These are phyloP conservation scores for Colletotrichum theobromicola DNA, from an alignment of 2,329 filamentous ascomycete genomes.

Conservation along the genomic window DNA sequence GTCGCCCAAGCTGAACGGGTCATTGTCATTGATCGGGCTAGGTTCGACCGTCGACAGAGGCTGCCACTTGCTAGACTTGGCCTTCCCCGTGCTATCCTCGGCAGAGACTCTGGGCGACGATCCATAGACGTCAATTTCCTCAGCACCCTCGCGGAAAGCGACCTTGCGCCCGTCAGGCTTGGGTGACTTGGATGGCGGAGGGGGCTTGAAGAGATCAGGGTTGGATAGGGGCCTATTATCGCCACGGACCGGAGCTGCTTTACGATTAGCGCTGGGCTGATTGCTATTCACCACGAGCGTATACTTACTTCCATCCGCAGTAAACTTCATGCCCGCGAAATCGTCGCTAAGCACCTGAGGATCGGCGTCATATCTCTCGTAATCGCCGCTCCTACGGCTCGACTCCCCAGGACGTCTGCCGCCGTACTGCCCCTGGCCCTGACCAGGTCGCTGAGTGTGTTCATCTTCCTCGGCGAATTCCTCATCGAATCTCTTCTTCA, in stretches of 20 bases:
- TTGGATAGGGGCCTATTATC: constrained; percentile 71
- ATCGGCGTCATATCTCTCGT: constrained; percentile 92
- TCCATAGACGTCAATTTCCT: constrained; percentile 82
- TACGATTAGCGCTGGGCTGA: constrained; percentile 24
- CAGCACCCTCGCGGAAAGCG: constrained; percentile 67
- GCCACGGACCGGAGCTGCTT: constrained; percentile 56
- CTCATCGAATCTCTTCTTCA: constrained; percentile 94
- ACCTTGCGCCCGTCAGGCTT: constrained; percentile 58
- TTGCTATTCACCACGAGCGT: background rate
- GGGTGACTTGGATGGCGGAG: constrained; percentile 57
- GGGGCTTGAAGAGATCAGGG: constrained; percentile 79
- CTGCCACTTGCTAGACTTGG: constrained; percentile 94
- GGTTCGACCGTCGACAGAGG: constrained; percentile 84
- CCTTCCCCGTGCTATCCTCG: constrained; percentile 54
- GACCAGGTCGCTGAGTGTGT: constrained; percentile 42
- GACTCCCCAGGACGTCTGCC: constrained; percentile 62
- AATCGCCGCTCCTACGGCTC: constrained; percentile 80
- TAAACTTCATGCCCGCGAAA: constrained; percentile 74
- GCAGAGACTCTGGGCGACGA: constrained; percentile 61
- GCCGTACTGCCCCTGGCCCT: constrained; percentile 21
- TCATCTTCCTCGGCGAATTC: constrained; percentile 78
- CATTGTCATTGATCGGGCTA: constrained; percentile 69
- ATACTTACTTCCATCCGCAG: constrained; percentile 65
- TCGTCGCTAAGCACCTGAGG: constrained; percentile 90
- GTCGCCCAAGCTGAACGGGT: constrained; percentile 95